A percentile compares a stretch with the other conserved stretches of the same genome.
phyloP scores from a whole-genome alignment of 129 eudicot species.

The Centaurea solstitialis region DNA sequence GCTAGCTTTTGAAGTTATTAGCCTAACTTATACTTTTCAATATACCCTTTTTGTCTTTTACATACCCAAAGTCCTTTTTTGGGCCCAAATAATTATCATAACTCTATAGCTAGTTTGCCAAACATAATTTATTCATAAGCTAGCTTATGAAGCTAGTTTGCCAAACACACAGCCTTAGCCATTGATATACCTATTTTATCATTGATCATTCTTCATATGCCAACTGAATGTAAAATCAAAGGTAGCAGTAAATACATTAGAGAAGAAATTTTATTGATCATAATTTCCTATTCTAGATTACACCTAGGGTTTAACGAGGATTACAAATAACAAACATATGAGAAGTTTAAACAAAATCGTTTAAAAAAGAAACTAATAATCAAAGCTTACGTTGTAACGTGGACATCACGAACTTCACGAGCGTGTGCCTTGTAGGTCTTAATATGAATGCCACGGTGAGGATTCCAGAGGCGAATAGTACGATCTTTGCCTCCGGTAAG shows the following conservation, averaged over 20 bases:
- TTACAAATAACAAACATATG: constrained; percentile 5
- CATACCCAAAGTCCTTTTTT: no score
- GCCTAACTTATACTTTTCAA: no score
- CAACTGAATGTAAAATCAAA: background rate
- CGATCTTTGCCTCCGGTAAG: constrained; percentile 95
- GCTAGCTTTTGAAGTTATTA: no score
- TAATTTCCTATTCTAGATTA: background rate
- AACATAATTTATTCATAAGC: no score
- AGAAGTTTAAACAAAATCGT: no score
- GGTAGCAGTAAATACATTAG: background rate
- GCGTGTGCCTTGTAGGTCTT: constrained; percentile 96
- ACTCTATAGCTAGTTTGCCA: no score
- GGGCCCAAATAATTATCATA: no score
- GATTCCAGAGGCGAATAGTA: constrained; percentile 98
- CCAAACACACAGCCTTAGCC: no score
- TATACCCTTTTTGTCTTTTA: no score
- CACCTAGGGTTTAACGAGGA: constrained; percentile 12
- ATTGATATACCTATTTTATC: background rate
- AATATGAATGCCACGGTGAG: constrained; percentile 95
- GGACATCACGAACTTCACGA: constrained; percentile 97
- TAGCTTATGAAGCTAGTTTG: no score
- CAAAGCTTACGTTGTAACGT: constrained; percentile 68
- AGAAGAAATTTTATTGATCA: background rate
- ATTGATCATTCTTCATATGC: background rate
- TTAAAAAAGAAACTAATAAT: background rate